Percentiles rank a stretch among this genome's conserved stretches.
These are phyloP conservation scores for Colletotrichum abscissum DNA, from an alignment of 2,329 filamentous ascomycete species.

Conservation along the genomic window DNA sequence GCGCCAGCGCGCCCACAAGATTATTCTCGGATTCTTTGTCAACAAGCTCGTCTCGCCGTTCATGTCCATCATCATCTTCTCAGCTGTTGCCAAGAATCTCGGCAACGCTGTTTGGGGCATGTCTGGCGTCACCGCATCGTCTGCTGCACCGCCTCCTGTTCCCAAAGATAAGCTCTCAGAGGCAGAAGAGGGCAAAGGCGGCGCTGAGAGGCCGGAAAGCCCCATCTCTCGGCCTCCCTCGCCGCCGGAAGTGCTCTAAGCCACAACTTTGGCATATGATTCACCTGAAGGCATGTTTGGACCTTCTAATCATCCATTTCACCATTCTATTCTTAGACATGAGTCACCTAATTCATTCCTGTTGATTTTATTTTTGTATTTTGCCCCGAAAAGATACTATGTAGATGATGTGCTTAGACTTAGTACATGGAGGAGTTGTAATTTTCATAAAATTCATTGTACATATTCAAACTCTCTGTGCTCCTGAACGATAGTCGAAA, in stretches of 20 bases:
- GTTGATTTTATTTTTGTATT: neutral
- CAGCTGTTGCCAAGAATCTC: slow-evolving; percentile 6
- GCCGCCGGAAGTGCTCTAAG: slow-evolving; percentile 7
- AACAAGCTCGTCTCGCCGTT: slow-evolving; percentile 12
- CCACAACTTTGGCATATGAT: neutral
- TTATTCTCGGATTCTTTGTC: slow-evolving; percentile 1
- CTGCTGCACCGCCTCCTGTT: neutral
- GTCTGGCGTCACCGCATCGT: slow-evolving; percentile 4
- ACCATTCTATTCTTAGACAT: neutral
- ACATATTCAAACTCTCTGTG: neutral
- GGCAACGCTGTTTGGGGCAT: slow-evolving; percentile 14
- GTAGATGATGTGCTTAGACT: too few relatives aligned
- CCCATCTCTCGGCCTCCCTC: neutral
- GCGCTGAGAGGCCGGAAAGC: neutral
- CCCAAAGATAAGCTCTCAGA: neutral
- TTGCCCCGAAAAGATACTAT: neutral
- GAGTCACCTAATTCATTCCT: neutral
- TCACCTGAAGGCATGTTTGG: too few relatives aligned
- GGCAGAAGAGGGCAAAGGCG: neutral
- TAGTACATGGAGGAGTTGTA: too few relatives aligned
- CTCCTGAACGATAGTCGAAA: too few relatives aligned
- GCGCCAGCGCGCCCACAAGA: slow-evolving; percentile 6
- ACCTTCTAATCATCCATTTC: neutral
- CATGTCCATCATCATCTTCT: slow-evolving; percentile 11
- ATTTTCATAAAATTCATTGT: neutral